Evolutionary conservation across 2,329 filamentous ascomycete species (phyloP).

Genomic region (Ambrosiella beaveri): DNA sequence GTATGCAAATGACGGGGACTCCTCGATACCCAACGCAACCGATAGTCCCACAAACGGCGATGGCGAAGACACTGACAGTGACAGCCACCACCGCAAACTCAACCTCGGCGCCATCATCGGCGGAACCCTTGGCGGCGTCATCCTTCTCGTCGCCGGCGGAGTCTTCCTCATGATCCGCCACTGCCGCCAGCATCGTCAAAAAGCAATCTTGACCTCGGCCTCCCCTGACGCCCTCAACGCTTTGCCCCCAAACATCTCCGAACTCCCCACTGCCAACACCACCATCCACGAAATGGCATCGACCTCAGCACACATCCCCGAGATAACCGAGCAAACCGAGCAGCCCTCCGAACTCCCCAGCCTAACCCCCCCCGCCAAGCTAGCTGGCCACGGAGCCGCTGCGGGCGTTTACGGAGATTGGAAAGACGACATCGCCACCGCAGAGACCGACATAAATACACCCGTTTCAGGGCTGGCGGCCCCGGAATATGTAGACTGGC

Average conservation of each 20-base stretch:
- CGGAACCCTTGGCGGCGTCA: conserved; percentile 13
- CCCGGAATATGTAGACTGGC: background rate
- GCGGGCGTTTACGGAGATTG: background rate
- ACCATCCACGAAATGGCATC: background rate
- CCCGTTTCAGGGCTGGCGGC: background rate
- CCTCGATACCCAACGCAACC: conserved; percentile 10
- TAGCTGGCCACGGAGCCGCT: background rate
- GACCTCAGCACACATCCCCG: background rate
- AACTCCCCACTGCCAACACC: background rate
- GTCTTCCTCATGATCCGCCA: conserved; percentile 17
- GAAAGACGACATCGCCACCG: background rate
- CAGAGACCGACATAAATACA: background rate
- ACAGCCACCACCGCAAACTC: conserved; percentile 2
- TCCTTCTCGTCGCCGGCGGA: conserved; percentile 18
- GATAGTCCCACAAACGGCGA: background rate
- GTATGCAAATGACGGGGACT: conserved; percentile 13
- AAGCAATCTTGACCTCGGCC: no score
- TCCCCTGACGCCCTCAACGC: background rate
- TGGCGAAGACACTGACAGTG: conserved; percentile 8
- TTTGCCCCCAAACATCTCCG: background rate
- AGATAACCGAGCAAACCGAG: background rate
- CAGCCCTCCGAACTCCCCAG: background rate
- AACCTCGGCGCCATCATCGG: background rate
- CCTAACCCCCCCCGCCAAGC: background rate
- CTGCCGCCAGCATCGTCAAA: background rate